Conservation (phyloP, 371 early-diverging fungal species). For the Mortierella sp. region DNA sequence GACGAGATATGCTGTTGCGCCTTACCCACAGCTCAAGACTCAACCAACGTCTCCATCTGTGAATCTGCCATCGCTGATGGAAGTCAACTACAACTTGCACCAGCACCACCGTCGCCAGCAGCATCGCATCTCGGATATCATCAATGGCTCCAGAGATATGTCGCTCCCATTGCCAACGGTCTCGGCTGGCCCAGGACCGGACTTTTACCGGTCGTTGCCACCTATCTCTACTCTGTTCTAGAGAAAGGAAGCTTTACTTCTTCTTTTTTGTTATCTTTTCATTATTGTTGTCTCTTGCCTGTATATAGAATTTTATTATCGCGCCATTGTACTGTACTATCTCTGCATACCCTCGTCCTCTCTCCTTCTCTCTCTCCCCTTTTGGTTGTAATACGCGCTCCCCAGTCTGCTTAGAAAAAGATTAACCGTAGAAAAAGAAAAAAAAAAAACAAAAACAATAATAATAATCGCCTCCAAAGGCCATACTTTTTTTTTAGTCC, state of each 20-base stretch:
- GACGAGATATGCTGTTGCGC: conserved; percentile 48
- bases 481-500: too few relatives aligned
- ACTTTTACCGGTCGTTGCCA: conserved; percentile 45
- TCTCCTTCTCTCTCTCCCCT: not conserved
- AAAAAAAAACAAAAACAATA: too few relatives aligned
- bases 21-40: conserved; percentile 48
- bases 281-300: conserved; percentile 3
- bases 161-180: conserved; percentile 63
- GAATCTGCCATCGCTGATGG: conserved; percentile 38
- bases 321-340: too few relatives aligned
- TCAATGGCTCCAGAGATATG: conserved; percentile 51
- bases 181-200: conserved; percentile 49
- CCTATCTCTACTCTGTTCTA: conserved; percentile 52
- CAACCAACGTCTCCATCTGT: conserved; percentile 15
- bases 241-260: not conserved
- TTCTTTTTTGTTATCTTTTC: not conserved
- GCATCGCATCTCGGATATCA: conserved; percentile 48
- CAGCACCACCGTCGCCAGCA: conserved; percentile 39
- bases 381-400: not conserved
- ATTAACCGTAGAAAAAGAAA: too few relatives aligned
- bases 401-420: too few relatives aligned
- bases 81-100: conserved; percentile 46
- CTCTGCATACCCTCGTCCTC: too few relatives aligned
- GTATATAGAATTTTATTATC: conserved; percentile 23
- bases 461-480: too few relatives aligned